These are phyloP conservation scores for Schizothecium vesticola DNA, from an alignment of 495 filamentous ascomycete species.

Conservation along the genomic window DNA sequence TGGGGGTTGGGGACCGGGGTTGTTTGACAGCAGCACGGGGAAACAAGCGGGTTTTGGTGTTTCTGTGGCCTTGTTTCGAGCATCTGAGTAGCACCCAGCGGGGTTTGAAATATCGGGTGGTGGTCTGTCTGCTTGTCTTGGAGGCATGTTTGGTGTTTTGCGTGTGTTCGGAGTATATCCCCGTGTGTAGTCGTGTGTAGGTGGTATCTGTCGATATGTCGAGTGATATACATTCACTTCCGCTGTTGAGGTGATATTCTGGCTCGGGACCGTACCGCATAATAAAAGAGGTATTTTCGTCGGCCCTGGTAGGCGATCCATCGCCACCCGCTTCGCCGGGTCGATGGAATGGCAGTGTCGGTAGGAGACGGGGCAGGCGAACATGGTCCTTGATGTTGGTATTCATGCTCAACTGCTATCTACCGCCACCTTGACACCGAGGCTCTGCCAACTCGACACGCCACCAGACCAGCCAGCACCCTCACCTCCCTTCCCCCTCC, in stretches of 20 bases:
- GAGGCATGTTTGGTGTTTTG: background rate
- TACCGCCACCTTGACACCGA: background rate
- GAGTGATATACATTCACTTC: background rate
- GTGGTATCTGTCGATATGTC: background rate
- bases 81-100: background rate
- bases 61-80: background rate
- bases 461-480: background rate
- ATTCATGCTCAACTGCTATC: background rate
- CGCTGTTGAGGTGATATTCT: background rate
- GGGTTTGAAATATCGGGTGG: background rate
- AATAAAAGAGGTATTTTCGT: background rate
- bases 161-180: background rate
- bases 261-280: background rate
- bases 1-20: background rate
- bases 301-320: no score
- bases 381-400: background rate
- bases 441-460: background rate
- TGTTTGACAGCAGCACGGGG: background rate
- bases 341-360: background rate
- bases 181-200: background rate
- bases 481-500: constrained; percentile 12
- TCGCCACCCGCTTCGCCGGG: no score
- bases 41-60: background rate
- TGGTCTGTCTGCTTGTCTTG: background rate
- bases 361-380: background rate